A percentile compares a stretch with the other conserved stretches of the same genome.
phyloP scores from a whole-genome alignment of 1,284 basidiomycete genomes.

The Ceratobasidium sp. region DNA sequence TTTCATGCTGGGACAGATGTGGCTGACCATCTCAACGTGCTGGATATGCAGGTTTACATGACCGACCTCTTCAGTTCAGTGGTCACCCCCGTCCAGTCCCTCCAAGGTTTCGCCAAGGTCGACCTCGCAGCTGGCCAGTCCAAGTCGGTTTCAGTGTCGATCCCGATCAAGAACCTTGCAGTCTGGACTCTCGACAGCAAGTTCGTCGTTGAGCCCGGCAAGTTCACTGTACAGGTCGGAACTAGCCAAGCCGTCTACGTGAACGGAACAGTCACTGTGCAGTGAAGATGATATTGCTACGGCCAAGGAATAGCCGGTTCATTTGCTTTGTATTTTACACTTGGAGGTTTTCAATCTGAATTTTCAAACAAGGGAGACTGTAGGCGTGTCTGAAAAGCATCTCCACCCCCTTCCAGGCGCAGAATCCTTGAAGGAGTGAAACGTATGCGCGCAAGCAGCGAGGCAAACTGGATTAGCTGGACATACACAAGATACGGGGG shows the following conservation, averaged over 20 bases:
- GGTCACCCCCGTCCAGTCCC: slow-evolving; percentile 73
- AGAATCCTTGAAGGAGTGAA: slow-evolving; percentile 17
- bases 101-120: slow-evolving; percentile 75
- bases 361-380: slow-evolving; percentile 17
- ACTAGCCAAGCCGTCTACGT: slow-evolving; percentile 70
- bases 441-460: not conserved
- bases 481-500: not conserved
- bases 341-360: slow-evolving; percentile 24
- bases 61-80: slow-evolving; percentile 72
- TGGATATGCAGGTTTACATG: slow-evolving; percentile 66
- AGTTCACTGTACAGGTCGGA: slow-evolving; percentile 71
- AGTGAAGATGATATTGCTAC: slow-evolving; percentile 52
- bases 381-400: slow-evolving; percentile 37
- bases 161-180: slow-evolving; percentile 67
- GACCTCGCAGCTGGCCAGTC: slow-evolving; percentile 69
- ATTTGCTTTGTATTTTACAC: slow-evolving; percentile 4
- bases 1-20: not conserved
- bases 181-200: slow-evolving; percentile 66
- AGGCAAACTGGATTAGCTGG: not conserved
- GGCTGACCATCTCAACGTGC: slow-evolving; percentile 1
- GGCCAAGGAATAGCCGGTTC: not conserved
- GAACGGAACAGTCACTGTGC: slow-evolving; percentile 66
- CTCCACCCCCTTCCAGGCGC: slow-evolving; percentile 8
- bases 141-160: slow-evolving; percentile 64
- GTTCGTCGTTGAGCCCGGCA: slow-evolving; percentile 74